A percentile compares a stretch with the other conserved stretches of the same genome.
These are phyloP conservation scores for Picea abies DNA, from an alignment of 83 land plant species.

Conservation along the genomic window DNA sequence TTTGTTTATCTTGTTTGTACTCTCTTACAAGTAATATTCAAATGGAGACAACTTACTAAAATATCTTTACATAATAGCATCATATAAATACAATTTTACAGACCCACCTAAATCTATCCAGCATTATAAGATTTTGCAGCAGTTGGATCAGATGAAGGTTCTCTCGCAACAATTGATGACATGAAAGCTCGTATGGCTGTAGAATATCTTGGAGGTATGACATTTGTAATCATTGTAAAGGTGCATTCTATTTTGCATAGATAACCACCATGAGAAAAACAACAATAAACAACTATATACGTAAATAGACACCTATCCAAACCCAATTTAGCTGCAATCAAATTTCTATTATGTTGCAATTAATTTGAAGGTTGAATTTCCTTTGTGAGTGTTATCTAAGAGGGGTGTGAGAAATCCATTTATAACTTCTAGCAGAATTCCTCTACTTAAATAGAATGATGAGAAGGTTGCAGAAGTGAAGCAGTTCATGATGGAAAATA, in stretches of 20 bases:
- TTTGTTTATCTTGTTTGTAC: neutral
- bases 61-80: neutral
- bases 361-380: too few relatives aligned
- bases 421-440: too few relatives aligned
- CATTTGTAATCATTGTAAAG: neutral
- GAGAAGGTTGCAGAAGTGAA: too few relatives aligned
- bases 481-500: too few relatives aligned
- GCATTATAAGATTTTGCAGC: slow-evolving; percentile 70
- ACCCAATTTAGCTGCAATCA: too few relatives aligned
- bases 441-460: too few relatives aligned
- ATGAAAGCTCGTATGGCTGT: slow-evolving; percentile 37
- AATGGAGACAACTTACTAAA: neutral
- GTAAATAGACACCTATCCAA: neutral
- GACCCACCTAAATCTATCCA: slow-evolving; percentile 84
- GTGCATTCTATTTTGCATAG: neutral
- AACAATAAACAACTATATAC: neutral
- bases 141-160: slow-evolving; percentile 31
- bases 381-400: too few relatives aligned
- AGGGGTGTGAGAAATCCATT: too few relatives aligned
- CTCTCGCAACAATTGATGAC: slow-evolving; percentile 37
- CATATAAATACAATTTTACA: neutral
- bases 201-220: neutral
- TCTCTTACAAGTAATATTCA: neutral
- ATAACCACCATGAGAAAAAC: neutral
- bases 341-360: too few relatives aligned